phyloP scores from a whole-genome alignment of 2,329 filamentous ascomycete genomes.

The Alternaria conjuncta region DNA sequence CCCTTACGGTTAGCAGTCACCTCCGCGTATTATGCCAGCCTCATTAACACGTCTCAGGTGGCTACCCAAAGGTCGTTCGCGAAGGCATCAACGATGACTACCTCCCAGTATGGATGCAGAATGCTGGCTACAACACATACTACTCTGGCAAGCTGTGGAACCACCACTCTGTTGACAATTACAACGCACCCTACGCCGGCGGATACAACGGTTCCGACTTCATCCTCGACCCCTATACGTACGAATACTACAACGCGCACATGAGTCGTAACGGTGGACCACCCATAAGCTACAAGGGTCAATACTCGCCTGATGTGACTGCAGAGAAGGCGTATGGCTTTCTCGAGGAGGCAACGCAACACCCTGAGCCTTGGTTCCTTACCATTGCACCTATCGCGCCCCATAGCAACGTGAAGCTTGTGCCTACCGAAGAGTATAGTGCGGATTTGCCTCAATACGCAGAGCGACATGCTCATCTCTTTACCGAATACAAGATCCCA shows the following conservation, averaged over 20 bases:
- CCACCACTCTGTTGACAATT: conserved; percentile 64
- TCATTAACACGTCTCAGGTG: conserved; percentile 44
- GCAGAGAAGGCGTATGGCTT: conserved; percentile 65
- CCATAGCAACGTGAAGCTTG: conserved; percentile 54
- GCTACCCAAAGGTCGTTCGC: conserved; percentile 69
- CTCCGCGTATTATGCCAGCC: background rate
- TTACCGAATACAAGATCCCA: background rate
- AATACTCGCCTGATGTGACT: conserved; percentile 65
- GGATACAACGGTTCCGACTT: conserved; percentile 67
- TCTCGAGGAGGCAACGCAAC: conserved; percentile 61
- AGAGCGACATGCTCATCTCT: background rate
- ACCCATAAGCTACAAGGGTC: conserved; percentile 62
- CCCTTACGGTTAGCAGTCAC: background rate
- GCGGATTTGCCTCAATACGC: background rate
- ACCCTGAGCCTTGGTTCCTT: conserved; percentile 55
- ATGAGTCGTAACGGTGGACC: conserved; percentile 65
- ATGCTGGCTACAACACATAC: conserved; percentile 71
- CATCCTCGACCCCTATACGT: conserved; percentile 65
- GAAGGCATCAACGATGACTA: conserved; percentile 70
- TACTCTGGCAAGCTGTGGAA: conserved; percentile 76
- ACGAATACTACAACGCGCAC: conserved; percentile 69
- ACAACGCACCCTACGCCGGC: conserved; percentile 61
- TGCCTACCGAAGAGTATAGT: background rate
- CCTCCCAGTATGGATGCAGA: conserved; percentile 71
- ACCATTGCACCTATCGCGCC: conserved; percentile 69